These are phyloP conservation scores for Colletotrichum coccodes DNA, from an alignment of 2,329 filamentous ascomycete genomes.

Conservation along the genomic window DNA sequence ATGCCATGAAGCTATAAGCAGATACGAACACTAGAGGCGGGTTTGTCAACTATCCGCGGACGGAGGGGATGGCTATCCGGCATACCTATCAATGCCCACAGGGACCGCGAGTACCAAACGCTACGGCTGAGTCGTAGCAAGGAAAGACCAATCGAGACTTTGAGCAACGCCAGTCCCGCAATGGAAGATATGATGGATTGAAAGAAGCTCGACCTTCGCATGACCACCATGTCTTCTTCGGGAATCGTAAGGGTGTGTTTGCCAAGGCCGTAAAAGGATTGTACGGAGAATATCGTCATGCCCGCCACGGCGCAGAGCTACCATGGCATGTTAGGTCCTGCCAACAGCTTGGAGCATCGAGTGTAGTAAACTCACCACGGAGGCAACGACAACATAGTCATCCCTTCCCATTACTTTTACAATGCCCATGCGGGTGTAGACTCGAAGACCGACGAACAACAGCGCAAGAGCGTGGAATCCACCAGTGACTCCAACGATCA, in stretches of 20 bases:
- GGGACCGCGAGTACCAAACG: conserved; percentile 37
- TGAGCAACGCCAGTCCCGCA: conserved; percentile 33
- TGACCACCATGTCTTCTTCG: conserved; percentile 42
- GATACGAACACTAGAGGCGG: conserved; percentile 30
- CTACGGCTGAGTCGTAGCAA: conserved; percentile 35
- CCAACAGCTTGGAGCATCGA: not conserved
- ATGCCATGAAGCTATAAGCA: conserved; percentile 35
- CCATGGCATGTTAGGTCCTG: not conserved
- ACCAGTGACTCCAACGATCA: conserved; percentile 36
- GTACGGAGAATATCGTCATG: conserved; percentile 49
- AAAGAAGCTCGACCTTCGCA: conserved; percentile 53
- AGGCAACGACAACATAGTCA: conserved; percentile 39
- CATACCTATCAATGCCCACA: conserved; percentile 38
- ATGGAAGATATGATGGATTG: conserved; percentile 56
- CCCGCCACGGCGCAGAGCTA: conserved; percentile 41
- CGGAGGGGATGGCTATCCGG: no score
- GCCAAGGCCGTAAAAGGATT: conserved; percentile 57
- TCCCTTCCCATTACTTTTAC: conserved; percentile 39
- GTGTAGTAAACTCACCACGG: conserved; percentile 35
- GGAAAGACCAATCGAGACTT: conserved; percentile 37
- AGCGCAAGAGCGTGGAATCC: conserved; percentile 38
- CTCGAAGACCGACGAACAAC: conserved; percentile 25
- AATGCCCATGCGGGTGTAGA: conserved; percentile 35
- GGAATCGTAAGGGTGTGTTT: conserved; percentile 51
- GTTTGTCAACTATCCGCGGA: not conserved